Conservation (phyloP, 129 eudicot species). For the Lactuca sativa region DNA sequence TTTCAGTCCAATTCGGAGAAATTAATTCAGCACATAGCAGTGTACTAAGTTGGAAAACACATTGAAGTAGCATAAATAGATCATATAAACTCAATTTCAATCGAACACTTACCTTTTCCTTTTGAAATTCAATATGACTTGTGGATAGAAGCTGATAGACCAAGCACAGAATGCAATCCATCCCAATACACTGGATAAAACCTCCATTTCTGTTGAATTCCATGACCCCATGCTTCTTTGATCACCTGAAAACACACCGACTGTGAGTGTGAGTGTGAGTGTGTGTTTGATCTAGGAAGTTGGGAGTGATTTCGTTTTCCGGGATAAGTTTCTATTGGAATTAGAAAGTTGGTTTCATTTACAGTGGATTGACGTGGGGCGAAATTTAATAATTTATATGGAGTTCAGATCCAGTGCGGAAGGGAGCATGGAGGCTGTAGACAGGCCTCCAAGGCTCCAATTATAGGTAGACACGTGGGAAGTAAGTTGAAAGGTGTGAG, state of each 20-base stretch:
- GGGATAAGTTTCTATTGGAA: conserved; percentile 4
- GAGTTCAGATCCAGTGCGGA: conserved; percentile 15
- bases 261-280: background rate
- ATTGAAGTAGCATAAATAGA: conserved; percentile 4
- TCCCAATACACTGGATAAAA: conserved; percentile 60
- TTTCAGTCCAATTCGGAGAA: conserved; percentile 9
- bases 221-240: conserved; percentile 57
- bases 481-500: background rate
- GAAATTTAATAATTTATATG: conserved; percentile 22
- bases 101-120: conserved; percentile 66
- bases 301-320: background rate
- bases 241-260: background rate
- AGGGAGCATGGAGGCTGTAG: conserved; percentile 1
- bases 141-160: conserved; percentile 95
- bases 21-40: conserved; percentile 15
- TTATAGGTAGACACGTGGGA: conserved; percentile 21
- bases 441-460: no score
- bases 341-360: background rate
- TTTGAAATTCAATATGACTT: conserved; percentile 74
- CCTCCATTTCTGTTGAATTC: conserved; percentile 70
- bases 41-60: conserved; percentile 11
- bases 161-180: conserved; percentile 86
- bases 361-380: conserved; percentile 8
- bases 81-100: background rate
- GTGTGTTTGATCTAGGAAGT: background rate